Base-by-base conservation (phyloP, 768 basidiomycete species). In the Pulveroboletus sp. region DNA sequence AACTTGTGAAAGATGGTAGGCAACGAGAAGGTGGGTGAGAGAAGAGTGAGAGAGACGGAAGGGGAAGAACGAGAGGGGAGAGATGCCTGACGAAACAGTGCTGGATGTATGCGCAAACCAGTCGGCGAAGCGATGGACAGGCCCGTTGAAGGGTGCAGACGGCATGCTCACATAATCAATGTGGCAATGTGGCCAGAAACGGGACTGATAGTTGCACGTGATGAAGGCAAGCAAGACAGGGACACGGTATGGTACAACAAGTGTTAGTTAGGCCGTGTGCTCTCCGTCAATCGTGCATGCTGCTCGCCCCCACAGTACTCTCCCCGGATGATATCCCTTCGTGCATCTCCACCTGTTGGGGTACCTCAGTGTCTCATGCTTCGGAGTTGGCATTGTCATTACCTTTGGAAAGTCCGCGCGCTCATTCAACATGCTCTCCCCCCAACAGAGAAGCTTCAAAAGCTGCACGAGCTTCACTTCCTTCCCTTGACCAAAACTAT, bases 401-500 rank as follows among this genome's bases (percentile, higher is more conserved):
- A 86, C 83, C 77, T 81, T 82, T 8, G 89, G 89, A 72, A 89
- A 90, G 39, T 89, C 89, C 1, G 82, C 85, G 52, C 80, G 79
- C 62, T 90, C 88, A 49, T 78, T 79, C 57, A 95, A 68, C 76
- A 86, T 71, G 43, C 73, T 76, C 72, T 95, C 93, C 0, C 91
- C 93, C 93, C 93, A 98, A 40, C 79, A 81, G 58, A 94, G 73
- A 58, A 96, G 73, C 70, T 87, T 83, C 67, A 97, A 69, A 64
- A 97, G 65, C 15, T 83, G 84, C 27, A 86, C 81, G 44, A 97
- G 71, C 70, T 95, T 96, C 49, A 94, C 90, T 65, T 95, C 90
- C 65, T 87, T 88, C 0, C 93, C 92, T 61, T 97, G 91, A 57
- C 92, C 89, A 54, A 93, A 74, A 61, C 86, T 89, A 61, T 93